Base-by-base conservation (phyloP, 116 monocot genomes). In the Phalaenopsis hybrid region DNA sequence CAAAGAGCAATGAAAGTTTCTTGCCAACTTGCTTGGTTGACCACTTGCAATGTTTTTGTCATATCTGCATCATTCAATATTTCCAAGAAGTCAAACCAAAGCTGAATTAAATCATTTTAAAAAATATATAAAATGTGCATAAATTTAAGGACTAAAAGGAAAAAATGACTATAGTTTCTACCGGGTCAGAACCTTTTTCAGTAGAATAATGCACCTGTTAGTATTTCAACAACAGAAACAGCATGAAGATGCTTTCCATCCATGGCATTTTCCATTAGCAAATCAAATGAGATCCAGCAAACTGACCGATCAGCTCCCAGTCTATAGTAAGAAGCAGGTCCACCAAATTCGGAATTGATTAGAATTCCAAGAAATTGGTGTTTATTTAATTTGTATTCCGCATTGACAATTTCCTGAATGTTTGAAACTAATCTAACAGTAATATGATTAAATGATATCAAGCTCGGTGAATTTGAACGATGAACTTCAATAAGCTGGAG, bases 1-100 rank as follows among this genome's bases (percentile, higher is more conserved):
- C 96, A 96, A 34, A 96, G 85, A 81, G 94, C 96, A 83, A 87
- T 88, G 83, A 96, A 94, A 5, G 96, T 94, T 75, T 96, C 96
- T 75, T 94, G 96, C 96, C 96, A 96, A 84, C 87, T 92, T 44
- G 96, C 96, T 61, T 87, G 86, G 78, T 96, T 96, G 74, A 89
- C 74, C 48, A 91, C 81, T 88, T 91, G 89, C 55, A 92, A 89
- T 61, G 94, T 88, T 81, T 81, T 94, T 15, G 81, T 91, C 81
- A 91, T 57, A 76, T 91, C 96, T 96, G 87, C 48, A 82, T 63
- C 45, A 75, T 57, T 49, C 17, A 79, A 43, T 50, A 16, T 28
- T 73, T 73, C 5, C 15, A 75, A 46, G 17, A 76, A 4, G 55
- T 16, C 34, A 55, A 80, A 15, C 6, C 8, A 79, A 31, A 74